phyloP scores from a whole-genome alignment of 495 filamentous ascomycete species.

The Chaetomium cochliodes region DNA sequence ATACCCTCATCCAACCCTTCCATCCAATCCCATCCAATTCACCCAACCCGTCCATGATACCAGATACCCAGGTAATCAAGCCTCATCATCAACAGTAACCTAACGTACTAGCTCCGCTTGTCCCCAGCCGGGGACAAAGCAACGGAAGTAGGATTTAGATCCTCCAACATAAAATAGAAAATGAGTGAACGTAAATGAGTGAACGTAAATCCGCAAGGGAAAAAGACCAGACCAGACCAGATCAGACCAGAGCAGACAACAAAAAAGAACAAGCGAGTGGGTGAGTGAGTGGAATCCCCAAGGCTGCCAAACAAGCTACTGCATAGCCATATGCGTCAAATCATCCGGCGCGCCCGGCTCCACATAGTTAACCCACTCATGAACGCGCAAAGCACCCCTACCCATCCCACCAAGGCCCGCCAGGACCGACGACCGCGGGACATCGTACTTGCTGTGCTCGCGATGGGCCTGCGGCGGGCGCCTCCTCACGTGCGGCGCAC shows the following conservation, averaged over 20 bases:
- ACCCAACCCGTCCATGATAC: not conserved
- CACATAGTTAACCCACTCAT: slow-evolving; percentile 50
- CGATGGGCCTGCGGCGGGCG: slow-evolving; percentile 28
- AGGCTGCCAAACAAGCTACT: not conserved
- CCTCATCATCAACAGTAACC: not conserved
- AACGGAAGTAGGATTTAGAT: not conserved
- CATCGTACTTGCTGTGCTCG: slow-evolving; percentile 32
- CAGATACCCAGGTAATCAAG: not conserved
- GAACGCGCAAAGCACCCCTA: slow-evolving; percentile 47
- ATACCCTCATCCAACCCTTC: not conserved
- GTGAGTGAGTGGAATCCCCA: too few species aligned
- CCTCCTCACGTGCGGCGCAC: slow-evolving; percentile 32
- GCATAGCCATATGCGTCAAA: slow-evolving; percentile 3
- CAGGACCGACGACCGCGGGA: slow-evolving; percentile 42
- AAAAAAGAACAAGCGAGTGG: not conserved
- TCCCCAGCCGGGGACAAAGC: not conserved
- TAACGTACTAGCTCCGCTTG: not conserved
- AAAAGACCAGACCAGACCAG: not conserved
- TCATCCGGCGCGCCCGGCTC: slow-evolving; percentile 38
- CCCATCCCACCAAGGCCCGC: slow-evolving; percentile 48
- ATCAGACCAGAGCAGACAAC: not conserved
- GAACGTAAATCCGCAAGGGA: not conserved
- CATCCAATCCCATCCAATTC: not conserved
- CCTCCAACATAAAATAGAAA: not conserved
- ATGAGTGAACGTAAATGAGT: not conserved